These are phyloP conservation scores for Salpingoeca rosetta DNA, from an alignment of 78 protist species.

Conservation along the genomic window DNA sequence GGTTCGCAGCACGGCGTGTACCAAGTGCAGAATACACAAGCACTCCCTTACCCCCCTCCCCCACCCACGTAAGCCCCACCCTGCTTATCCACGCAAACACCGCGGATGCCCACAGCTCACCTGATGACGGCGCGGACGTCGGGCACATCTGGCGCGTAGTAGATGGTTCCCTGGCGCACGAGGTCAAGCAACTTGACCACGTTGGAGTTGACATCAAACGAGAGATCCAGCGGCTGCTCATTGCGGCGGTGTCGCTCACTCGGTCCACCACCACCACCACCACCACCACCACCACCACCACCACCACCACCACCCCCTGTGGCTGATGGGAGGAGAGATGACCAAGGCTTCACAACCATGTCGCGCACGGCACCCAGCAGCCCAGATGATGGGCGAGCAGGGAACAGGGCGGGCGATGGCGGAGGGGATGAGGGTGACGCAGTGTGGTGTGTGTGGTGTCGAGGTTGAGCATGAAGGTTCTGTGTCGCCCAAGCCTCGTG, in stretches of 20 bases:
- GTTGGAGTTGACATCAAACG: neutral
- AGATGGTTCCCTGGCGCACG: neutral
- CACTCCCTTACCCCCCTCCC: neutral
- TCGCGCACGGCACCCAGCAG: too few relatives aligned
- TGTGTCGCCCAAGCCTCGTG: too few relatives aligned
- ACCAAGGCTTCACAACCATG: neutral
- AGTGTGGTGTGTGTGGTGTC: too few relatives aligned
- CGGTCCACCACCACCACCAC: neutral
- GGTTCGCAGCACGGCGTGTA: neutral
- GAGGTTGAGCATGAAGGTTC: too few relatives aligned
- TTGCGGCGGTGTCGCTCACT: neutral
- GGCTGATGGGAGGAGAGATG: neutral
- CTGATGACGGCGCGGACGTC: neutral
- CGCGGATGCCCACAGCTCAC: neutral
- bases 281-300: neutral
- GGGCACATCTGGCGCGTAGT: neutral
- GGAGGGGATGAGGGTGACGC: too few relatives aligned
- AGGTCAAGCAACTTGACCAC: neutral
- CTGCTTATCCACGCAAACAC: neutral
- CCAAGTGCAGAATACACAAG: neutral
- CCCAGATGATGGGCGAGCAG: too few relatives aligned
- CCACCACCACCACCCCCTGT: neutral
- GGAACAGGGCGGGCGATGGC: too few relatives aligned
- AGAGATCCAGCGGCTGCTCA: neutral
- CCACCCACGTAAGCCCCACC: neutral